Evolutionary conservation across 345 rosid genomes (phyloP).

Genomic region (Mangifera indica): DNA sequence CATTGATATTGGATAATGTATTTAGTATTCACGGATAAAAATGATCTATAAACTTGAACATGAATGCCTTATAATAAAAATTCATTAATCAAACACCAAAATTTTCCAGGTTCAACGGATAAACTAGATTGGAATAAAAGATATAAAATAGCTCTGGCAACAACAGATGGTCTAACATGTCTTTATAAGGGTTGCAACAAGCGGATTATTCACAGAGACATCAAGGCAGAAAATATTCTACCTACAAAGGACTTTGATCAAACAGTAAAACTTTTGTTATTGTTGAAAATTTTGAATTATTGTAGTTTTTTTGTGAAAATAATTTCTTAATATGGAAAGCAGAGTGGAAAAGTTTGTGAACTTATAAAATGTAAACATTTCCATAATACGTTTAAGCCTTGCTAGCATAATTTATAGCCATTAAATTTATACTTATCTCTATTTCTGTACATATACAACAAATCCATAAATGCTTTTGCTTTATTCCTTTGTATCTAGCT

Average conservation of each 20-base stretch:
- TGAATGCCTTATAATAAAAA: too few species aligned
- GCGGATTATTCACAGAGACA: constrained; percentile 94
- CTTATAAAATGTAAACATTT: neutral
- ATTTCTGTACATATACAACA: neutral
- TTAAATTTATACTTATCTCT: neutral
- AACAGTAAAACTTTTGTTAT: neutral
- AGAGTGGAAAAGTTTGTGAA: neutral
- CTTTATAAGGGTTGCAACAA: constrained; percentile 63
- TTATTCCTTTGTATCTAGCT: too few species aligned
- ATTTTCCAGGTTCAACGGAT: too few species aligned
- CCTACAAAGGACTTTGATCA: constrained; percentile 64
- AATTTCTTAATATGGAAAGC: neutral
- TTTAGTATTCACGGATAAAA: too few species aligned
- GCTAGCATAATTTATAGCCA: constrained; percentile 3
- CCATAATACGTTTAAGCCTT: neutral
- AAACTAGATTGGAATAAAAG: too few species aligned
- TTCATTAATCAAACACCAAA: too few species aligned
- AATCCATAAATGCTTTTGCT: neutral
- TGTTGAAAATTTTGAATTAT: constrained; percentile 3
- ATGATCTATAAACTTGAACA: too few species aligned
- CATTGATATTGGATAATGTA: too few species aligned
- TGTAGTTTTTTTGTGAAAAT: neutral
- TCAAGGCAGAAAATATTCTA: constrained; percentile 89
- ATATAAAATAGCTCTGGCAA: too few species aligned
- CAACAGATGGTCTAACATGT: too few species aligned